Evolutionary conservation across 2,329 filamentous ascomycete species (phyloP).

Genomic region (Mycogone perniciosa): DNA sequence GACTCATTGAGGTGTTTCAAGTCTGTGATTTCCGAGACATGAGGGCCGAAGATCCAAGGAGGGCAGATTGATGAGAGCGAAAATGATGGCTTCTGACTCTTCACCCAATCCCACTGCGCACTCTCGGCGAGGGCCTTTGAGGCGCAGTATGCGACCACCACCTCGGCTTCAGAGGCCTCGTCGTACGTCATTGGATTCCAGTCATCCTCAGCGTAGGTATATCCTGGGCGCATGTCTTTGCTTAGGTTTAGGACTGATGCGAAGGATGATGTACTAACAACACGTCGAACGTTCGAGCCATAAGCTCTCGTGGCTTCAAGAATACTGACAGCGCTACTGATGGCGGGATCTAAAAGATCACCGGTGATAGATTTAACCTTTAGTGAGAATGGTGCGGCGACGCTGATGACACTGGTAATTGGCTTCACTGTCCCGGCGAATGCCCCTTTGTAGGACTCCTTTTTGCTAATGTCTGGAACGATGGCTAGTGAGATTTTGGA

Average conservation of each 20-base stretch:
- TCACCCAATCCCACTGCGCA: slow-evolving; percentile 51
- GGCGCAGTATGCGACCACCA: slow-evolving; percentile 18
- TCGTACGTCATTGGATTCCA: slow-evolving; percentile 24
- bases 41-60: slow-evolving; percentile 56
- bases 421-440: slow-evolving; percentile 26
- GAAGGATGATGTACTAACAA: slow-evolving; percentile 50
- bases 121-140: slow-evolving; percentile 55
- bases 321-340: slow-evolving; percentile 45
- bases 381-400: slow-evolving; percentile 67
- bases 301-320: slow-evolving; percentile 40
- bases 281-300: slow-evolving; percentile 51
- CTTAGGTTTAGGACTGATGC: slow-evolving; percentile 36
- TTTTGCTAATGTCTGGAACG: slow-evolving; percentile 65
- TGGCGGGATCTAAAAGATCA: slow-evolving; percentile 49
- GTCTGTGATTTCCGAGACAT: slow-evolving; percentile 24
- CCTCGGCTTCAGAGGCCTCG: slow-evolving; percentile 14
- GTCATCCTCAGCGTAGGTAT: slow-evolving; percentile 21
- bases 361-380: slow-evolving; percentile 46
- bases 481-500: slow-evolving; percentile 41
- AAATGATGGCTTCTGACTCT: slow-evolving; percentile 41
- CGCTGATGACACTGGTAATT: slow-evolving; percentile 70
- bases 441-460: slow-evolving; percentile 60
- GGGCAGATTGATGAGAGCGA: slow-evolving; percentile 56
- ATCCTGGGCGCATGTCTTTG: slow-evolving; percentile 29
- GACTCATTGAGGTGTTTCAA: slow-evolving; percentile 16